Conservation (phyloP, 768 basidiomycete species). For the Auriculariales sp. region DNA sequence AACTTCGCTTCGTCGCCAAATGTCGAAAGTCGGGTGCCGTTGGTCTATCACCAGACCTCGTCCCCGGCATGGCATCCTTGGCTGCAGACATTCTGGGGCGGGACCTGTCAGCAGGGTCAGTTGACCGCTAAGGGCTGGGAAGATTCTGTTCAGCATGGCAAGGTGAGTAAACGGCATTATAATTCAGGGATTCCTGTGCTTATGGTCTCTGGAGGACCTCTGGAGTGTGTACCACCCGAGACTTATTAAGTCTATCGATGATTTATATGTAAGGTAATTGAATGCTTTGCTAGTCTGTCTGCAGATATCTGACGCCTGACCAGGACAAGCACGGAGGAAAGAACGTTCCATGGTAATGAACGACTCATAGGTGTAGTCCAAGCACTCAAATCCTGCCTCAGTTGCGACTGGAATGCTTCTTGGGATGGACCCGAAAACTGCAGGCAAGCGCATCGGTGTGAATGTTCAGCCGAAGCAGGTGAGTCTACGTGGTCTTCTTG, state of each 20-base stretch:
- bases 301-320: too few relatives aligned
- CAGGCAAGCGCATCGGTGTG: slow-evolving; percentile 21
- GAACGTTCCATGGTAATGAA: slow-evolving; percentile 35
- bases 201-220: slow-evolving; percentile 23
- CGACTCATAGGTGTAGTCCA: too few relatives aligned
- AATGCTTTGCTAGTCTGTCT: too few relatives aligned
- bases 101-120: slow-evolving; percentile 33
- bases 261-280: slow-evolving; percentile 24
- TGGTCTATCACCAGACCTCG: slow-evolving; percentile 24
- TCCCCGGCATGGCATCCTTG: slow-evolving; percentile 31
- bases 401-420: slow-evolving; percentile 25
- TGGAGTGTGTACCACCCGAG: slow-evolving; percentile 26
- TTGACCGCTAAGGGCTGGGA: slow-evolving; percentile 28
- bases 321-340: slow-evolving; percentile 29
- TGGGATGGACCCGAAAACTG: slow-evolving; percentile 28
- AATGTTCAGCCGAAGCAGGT: slow-evolving; percentile 28
- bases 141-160: slow-evolving; percentile 28
- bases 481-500: slow-evolving; percentile 7
- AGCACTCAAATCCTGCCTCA: too few relatives aligned
- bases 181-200: too few relatives aligned
- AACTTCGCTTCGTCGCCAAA: slow-evolving; percentile 21
- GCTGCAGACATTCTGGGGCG: slow-evolving; percentile 28
- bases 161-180: slow-evolving; percentile 19
- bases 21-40: slow-evolving; percentile 10
- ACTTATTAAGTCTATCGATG: slow-evolving; percentile 22